A percentile compares a stretch with the other conserved stretches of the same genome.
Conservation (phyloP, 1,284 basidiomycete genomes). For the Grifola frondosa region DNA sequence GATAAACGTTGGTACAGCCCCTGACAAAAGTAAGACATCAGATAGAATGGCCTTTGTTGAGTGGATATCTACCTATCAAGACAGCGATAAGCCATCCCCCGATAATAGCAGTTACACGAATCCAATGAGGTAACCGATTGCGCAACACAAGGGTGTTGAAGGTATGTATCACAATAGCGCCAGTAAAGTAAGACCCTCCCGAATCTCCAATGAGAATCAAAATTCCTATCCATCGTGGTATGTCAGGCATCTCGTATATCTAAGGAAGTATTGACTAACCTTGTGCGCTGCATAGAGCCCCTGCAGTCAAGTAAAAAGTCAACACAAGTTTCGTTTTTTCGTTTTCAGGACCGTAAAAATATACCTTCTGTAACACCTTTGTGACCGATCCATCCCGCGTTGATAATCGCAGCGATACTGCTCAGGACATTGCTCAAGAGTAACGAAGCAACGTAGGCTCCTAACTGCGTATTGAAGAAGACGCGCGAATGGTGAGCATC, state of each 20-base stretch:
- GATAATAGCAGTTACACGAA: conserved; percentile 42
- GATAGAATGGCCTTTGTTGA: neutral
- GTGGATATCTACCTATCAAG: conserved; percentile 42
- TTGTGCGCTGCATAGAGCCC: conserved; percentile 51
- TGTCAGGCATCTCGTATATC: neutral
- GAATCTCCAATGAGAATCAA: conserved; percentile 64
- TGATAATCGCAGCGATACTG: conserved; percentile 52
- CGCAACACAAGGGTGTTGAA: conserved; percentile 64
- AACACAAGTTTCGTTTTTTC: too few relatives aligned
- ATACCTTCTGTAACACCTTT: conserved; percentile 50
- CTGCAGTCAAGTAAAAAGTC: conserved; percentile 20
- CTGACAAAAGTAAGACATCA: conserved; percentile 26
- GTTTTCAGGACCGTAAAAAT: conserved; percentile 17
- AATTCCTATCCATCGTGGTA: conserved; percentile 28
- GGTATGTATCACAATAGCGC: conserved; percentile 64
- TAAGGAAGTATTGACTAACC: conserved; percentile 36
- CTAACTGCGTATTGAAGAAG: conserved; percentile 71
- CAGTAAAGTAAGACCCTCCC: conserved; percentile 62
- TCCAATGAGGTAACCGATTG: conserved; percentile 48
- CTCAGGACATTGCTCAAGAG: conserved; percentile 57
- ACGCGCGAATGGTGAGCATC: conserved; percentile 42
- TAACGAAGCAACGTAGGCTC: conserved; percentile 62
- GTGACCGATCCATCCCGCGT: conserved; percentile 41
- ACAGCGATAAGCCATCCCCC: conserved; percentile 55
- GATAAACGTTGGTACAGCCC: conserved; percentile 41